These are phyloP conservation scores for Eucalyptus marginata DNA, from an alignment of 345 rosid species.

Conservation along the genomic window DNA sequence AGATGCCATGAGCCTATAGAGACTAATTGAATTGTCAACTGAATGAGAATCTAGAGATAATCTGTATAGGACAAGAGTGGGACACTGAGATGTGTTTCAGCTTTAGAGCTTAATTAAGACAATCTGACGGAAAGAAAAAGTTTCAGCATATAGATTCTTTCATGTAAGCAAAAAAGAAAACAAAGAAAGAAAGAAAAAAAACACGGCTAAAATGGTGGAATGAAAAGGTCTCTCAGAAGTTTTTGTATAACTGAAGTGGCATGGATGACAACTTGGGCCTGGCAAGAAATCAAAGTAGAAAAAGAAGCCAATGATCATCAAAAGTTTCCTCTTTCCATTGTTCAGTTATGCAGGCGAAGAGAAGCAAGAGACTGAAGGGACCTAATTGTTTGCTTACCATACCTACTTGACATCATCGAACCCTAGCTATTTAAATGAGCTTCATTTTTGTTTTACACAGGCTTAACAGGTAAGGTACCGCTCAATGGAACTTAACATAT, in stretches of 20 bases:
- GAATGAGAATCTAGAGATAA: neutral
- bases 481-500: neutral
- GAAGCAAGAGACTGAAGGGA: neutral
- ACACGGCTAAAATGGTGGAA: neutral
- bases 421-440: neutral
- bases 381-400: neutral
- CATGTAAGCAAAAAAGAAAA: neutral
- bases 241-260: neutral
- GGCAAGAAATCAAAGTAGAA: neutral
- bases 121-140: neutral
- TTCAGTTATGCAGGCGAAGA: neutral
- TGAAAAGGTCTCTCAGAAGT: neutral
- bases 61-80: neutral
- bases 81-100: neutral
- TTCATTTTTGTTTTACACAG: neutral
- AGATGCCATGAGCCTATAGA: neutral
- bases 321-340: neutral
- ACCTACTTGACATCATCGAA: neutral
- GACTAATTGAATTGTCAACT: neutral
- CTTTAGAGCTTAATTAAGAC: neutral
- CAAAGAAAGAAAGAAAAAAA: neutral
- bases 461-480: neutral
- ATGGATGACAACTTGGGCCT: neutral
- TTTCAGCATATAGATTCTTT: neutral
- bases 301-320: neutral